Base-by-base conservation (phyloP, 352 stramenopile genomes). In the Phytophthora ramorum region DNA sequence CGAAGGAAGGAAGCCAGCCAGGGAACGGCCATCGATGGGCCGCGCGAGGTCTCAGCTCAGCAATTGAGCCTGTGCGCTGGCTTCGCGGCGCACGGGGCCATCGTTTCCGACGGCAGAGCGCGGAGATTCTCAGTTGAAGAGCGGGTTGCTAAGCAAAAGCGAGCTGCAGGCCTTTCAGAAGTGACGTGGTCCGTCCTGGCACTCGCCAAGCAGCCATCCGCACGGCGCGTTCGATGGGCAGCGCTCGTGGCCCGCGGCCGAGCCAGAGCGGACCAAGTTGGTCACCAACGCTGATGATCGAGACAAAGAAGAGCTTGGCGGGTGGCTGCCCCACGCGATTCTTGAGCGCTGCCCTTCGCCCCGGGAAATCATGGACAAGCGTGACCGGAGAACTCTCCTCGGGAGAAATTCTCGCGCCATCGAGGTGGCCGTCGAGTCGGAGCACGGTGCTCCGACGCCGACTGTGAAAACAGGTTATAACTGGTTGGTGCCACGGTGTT, bases 221-320 rank as follows among this genome's bases (percentile, higher is more conserved):
- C 59, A 69, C 32, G 2, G 26, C 41, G 16, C 19, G 26, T 20
- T 56, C 35, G 65, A 73, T 69, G 59, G 46, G 54, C 48, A 62
- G 26, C 48, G 55, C 24, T 59, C 46, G 37, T 54, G 37, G 41
- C 34, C 22, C 22, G 22, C 24, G 32, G 10, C 41, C 40, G 38
- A 69, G 65, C 51, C 51, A 56, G 65, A 69, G 59, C 54, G 53
- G 41, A 64, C 38, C 45, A 73, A 67, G 22, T 24, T 24, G 22
- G 22, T 24, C 22, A 24, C 22, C 3, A 14, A 20, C 40, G 40
- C n/a, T 66, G 43, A 50, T 47, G 57, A 66, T 53, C 49, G 46
- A 14, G 40, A 71, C 63, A 71, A 58, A 67, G 35, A 66, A 43
- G 49, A 60, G 58, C 35, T 51, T 43, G 49, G 26, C 46, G 30